Conservation (phyloP, 306 rosid species). For the Trifolium subterraneum region DNA sequence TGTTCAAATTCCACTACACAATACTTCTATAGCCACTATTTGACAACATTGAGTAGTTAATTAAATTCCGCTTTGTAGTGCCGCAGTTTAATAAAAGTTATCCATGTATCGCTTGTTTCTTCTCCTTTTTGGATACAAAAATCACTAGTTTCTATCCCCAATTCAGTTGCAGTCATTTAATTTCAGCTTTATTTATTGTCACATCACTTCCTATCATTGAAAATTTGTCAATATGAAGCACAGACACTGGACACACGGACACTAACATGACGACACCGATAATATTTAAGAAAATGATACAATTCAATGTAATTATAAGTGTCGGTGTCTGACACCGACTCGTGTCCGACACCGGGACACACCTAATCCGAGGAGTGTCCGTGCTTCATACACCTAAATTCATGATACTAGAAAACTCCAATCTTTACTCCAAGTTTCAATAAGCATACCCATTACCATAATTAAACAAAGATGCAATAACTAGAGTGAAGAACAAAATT, state of each 20-base stretch:
- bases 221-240: conserved; percentile 2
- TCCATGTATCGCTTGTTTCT: background rate
- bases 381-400: conserved; percentile 16
- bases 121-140: too few relatives aligned
- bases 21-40: background rate
- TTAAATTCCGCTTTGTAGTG: background rate
- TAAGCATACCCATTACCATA: conserved; percentile 1
- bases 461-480: background rate
- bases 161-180: conserved; percentile 16
- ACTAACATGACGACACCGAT: too few relatives aligned
- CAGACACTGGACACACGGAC: too few relatives aligned
- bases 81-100: background rate
- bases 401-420: background rate
- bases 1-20: background rate
- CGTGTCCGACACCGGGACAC: too few relatives aligned
- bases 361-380: too few relatives aligned
- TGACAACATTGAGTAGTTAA: background rate
- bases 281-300: too few relatives aligned
- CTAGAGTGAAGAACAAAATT: background rate
- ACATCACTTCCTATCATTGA: conserved; percentile 7
- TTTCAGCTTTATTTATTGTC: conserved; percentile 19
- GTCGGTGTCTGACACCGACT: too few relatives aligned
- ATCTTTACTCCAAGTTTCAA: conserved; percentile 6
- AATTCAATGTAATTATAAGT: too few relatives aligned
- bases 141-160: conserved; percentile 12